phyloP scores from a whole-genome alignment of 768 basidiomycete genomes.

The Naganishia kalamii region DNA sequence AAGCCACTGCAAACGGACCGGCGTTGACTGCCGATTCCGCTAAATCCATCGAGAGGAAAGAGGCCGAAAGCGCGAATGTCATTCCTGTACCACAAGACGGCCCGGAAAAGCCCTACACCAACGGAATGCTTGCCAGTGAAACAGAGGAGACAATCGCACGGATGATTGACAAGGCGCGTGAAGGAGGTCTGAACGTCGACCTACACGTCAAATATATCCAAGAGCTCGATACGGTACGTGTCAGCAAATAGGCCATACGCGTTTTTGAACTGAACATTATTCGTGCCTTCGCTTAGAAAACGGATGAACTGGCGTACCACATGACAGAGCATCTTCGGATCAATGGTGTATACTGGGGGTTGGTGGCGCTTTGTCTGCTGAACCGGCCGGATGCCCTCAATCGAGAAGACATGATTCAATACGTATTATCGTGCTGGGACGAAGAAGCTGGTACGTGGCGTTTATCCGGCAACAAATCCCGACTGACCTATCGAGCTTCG shows the following conservation, averaged over 20 bases:
- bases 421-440: slow-evolving; percentile 93
- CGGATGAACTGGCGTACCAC: slow-evolving; percentile 80
- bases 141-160: not conserved
- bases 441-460: slow-evolving; percentile 62
- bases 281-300: slow-evolving; percentile 51
- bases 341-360: slow-evolving; percentile 95
- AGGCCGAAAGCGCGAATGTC: too few relatives aligned
- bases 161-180: not conserved
- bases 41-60: too few relatives aligned
- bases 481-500: not conserved
- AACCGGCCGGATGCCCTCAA: slow-evolving; percentile 68
- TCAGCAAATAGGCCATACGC: not conserved
- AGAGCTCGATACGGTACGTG: slow-evolving; percentile 60
- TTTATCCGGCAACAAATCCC: not conserved
- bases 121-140: not conserved
- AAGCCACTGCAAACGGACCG: too few relatives aligned
- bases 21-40: too few relatives aligned
- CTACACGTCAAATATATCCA: slow-evolving; percentile 72
- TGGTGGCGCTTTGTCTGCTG: slow-evolving; percentile 80
- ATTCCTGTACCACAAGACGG: too few relatives aligned
- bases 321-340: slow-evolving; percentile 86
- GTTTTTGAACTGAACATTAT: slow-evolving; percentile 6
- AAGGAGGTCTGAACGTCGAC: slow-evolving; percentile 46
- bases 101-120: not conserved
- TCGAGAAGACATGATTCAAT: slow-evolving; percentile 74